These are phyloP conservation scores for Tylopilus cervinicoccineus DNA, from an alignment of 768 basidiomycete genomes.

Conservation along the genomic window DNA sequence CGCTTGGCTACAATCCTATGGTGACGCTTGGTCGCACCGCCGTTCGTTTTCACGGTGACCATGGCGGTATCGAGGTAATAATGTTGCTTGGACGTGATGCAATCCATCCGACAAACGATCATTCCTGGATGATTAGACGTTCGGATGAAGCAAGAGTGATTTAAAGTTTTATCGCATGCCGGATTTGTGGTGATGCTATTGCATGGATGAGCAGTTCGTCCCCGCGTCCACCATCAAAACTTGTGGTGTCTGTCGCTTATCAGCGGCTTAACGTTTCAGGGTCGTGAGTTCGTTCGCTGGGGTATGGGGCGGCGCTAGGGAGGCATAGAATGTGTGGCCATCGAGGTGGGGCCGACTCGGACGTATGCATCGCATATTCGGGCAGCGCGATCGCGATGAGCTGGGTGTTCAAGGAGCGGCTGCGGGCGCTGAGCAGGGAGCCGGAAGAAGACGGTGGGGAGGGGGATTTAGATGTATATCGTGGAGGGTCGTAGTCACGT, in stretches of 20 bases:
- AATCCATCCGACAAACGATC: not conserved
- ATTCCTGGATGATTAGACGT: conserved; percentile 38
- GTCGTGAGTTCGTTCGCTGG: conserved; percentile 48
- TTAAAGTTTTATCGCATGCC: conserved; percentile 65
- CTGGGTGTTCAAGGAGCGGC: conserved; percentile 41
- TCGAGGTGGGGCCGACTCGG: conserved; percentile 69
- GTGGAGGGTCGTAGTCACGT: conserved; percentile 32
- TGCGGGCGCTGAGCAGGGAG: conserved; percentile 39
- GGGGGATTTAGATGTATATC: conserved; percentile 48
- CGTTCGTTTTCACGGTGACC: conserved; percentile 59
- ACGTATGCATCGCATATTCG: conserved; percentile 64
- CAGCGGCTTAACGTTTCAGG: conserved; percentile 84
- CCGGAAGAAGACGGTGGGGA: conserved; percentile 37
- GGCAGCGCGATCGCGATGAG: conserved; percentile 49
- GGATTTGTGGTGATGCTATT: conserved; percentile 64
- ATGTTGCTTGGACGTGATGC: not conserved
- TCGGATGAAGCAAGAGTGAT: conserved; percentile 73
- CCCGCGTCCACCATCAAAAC: conserved; percentile 77
- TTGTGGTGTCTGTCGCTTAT: conserved; percentile 80
- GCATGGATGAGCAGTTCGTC: conserved; percentile 56
- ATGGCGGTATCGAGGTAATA: conserved; percentile 49
- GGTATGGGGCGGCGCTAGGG: not conserved
- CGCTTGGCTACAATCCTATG: conserved; percentile 62
- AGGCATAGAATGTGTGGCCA: conserved; percentile 56
- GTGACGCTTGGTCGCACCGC: conserved; percentile 77